Evolutionary conservation across 179 eudicot species (phyloP).

Genomic region (Gypsophila paniculata): DNA sequence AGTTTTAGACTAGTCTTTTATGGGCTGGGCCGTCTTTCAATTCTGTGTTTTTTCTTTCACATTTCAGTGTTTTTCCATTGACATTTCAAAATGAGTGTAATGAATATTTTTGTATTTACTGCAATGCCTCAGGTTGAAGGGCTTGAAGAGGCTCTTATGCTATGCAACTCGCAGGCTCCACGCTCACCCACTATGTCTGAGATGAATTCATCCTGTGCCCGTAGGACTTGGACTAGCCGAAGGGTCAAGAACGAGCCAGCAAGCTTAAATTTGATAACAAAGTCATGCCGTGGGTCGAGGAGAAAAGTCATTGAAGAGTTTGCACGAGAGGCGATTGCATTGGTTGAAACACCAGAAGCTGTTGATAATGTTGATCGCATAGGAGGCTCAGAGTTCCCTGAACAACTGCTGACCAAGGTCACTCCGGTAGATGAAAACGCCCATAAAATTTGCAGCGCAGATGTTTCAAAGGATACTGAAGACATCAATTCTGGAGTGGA

Average conservation of each 20-base stretch:
- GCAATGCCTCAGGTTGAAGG: constrained; percentile 61
- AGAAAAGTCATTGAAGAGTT: constrained; percentile 25
- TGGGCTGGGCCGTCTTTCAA: not conserved
- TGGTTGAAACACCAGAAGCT: constrained; percentile 27
- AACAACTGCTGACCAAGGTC: not conserved
- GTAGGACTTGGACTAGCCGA: constrained; percentile 43
- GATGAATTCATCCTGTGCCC: constrained; percentile 39
- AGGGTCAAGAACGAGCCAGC: constrained; percentile 33
- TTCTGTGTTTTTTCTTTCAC: not conserved
- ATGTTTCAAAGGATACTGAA: constrained; percentile 9
- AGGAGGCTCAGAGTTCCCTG: constrained; percentile 5
- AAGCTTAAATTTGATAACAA: constrained; percentile 34
- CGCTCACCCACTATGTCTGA: constrained; percentile 42
- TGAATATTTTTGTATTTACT: not conserved
- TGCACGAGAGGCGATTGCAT: constrained; percentile 24
- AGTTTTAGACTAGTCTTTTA: not conserved
- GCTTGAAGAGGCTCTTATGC: constrained; percentile 48
- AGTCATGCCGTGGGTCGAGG: constrained; percentile 35
- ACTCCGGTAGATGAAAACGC: not conserved
- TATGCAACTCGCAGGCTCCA: constrained; percentile 30
- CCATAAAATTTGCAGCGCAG: not conserved
- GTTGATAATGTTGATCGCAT: not conserved
- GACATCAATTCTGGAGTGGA: not conserved
- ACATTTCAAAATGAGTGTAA: not conserved
- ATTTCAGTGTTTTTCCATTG: not conserved